Base-by-base conservation (phyloP, 1,284 basidiomycete genomes). In the Apiotrichum veenhuisii region DNA sequence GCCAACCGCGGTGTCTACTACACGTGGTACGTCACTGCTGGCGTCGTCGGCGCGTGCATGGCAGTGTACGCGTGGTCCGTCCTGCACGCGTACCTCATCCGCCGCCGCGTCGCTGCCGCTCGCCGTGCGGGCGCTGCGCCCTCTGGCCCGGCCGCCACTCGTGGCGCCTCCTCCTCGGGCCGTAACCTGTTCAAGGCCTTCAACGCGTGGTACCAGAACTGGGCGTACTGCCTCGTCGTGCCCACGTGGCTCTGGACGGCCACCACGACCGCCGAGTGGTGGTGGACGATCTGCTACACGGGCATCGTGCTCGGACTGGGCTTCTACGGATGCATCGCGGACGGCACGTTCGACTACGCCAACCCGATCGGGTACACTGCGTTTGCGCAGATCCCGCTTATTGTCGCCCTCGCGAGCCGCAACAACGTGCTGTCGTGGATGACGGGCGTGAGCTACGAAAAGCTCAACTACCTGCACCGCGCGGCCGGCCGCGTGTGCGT, bases 391-490 rank as follows among this genome's bases (percentile, higher is more conserved):
- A 67, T 85, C 2, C 83, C 85, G 0, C 73, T 87, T n/a, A 79
- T 87, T 62, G 80, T 82, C 0, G 84, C 79, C 3, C 80, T 87
- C 15, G 85, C 84, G 0, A 83, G 82, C 49, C 84, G 83, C 69
- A 85, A 87, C 68, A 87, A 86, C 53, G 53, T 83, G 22, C 75
- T 87, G 9, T 82, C 83, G 7, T 77, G 83, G 84, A 55, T 55
- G 83, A 85, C 84, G 2, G 84, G 85, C 3, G 73, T 86, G 42
- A 77, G 81, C 49, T 84, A 82, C 64, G 83, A 86, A 57, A 84
- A 83, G 77, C 66, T 74, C 44, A 73, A 73, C 57, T 73, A 65
- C 55, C 63, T 74, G 15, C 72, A 74, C 54, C 67, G 70, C 41
- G 67, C 71, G 1, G 56, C 70, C 0, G 71, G 69, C 5, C 59